A percentile compares a stretch with the other conserved stretches of the same genome.
Evolutionary conservation across 495 filamentous ascomycete species (phyloP).

Genomic region (Geoglossum glabrum): DNA sequence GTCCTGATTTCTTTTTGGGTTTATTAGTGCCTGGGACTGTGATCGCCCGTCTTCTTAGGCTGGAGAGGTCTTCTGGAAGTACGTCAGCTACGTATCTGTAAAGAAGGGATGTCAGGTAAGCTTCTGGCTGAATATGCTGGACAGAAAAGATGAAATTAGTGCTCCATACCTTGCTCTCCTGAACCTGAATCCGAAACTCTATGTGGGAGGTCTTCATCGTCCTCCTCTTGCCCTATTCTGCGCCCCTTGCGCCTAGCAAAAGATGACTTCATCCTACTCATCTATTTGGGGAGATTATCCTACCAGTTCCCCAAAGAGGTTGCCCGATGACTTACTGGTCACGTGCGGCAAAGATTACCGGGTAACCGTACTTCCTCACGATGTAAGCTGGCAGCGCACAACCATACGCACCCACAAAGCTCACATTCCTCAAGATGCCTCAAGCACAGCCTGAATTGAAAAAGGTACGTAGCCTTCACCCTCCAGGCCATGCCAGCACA

Average conservation of each 20-base stretch:
- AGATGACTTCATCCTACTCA: constrained; percentile 36
- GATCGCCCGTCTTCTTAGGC: constrained; percentile 21
- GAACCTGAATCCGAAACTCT: constrained; percentile 1
- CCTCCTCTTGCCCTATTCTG: constrained; percentile 50
- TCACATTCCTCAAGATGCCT: constrained; percentile 48
- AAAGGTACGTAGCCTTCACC: constrained; percentile 32
- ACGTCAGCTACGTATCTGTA: not conserved
- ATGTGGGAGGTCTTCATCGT: constrained; percentile 19
- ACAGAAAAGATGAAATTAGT: not conserved
- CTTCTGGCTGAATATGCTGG: not conserved
- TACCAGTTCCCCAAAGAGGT: too few relatives aligned
- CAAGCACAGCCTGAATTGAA: constrained; percentile 98
- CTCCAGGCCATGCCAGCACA: not conserved
- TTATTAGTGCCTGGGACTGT: constrained; percentile 10
- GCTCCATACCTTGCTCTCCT: constrained; percentile 16
- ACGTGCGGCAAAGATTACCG: not conserved
- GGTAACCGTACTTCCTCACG: not conserved
- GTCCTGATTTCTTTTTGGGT: constrained; percentile 37
- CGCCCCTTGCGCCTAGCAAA: constrained; percentile 56
- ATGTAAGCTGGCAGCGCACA: not conserved
- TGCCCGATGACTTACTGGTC: too few relatives aligned
- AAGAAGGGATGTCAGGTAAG: not conserved
- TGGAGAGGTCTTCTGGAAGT: constrained; percentile 15
- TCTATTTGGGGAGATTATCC: not conserved
- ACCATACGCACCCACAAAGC: not conserved